These are phyloP conservation scores for Monilinia vaccinii-corymbosi DNA, from an alignment of 2,329 filamentous ascomycete species.

Conservation along the genomic window DNA sequence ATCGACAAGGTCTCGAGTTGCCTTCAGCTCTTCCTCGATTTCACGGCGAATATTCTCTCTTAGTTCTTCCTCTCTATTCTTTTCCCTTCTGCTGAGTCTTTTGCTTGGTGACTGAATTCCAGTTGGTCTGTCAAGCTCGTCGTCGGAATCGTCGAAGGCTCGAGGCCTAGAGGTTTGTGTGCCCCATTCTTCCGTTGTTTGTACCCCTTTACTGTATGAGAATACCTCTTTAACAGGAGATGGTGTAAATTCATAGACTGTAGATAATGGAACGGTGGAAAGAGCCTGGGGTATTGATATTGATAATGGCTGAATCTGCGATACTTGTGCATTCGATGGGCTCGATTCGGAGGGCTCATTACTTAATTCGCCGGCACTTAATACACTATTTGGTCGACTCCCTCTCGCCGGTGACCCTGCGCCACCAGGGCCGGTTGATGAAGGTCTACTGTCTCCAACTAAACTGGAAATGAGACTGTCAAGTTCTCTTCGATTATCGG, in stretches of 20 bases:
- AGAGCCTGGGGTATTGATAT: slow-evolving; percentile 49
- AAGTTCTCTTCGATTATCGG: slow-evolving; percentile 64
- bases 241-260: slow-evolving; percentile 72
- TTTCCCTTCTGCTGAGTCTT: slow-evolving; percentile 66
- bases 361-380: slow-evolving; percentile 74
- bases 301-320: slow-evolving; percentile 34
- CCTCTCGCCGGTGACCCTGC: slow-evolving; percentile 59
- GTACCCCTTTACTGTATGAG: slow-evolving; percentile 94
- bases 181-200: slow-evolving; percentile 71
- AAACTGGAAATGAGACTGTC: slow-evolving; percentile 80
- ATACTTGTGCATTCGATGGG: slow-evolving; percentile 35
- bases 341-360: slow-evolving; percentile 58
- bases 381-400: slow-evolving; percentile 77
- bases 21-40: slow-evolving; percentile 84
- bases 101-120: slow-evolving; percentile 56
- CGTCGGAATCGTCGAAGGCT: slow-evolving; percentile 51
- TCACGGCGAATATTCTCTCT: slow-evolving; percentile 76
- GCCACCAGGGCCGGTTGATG: slow-evolving; percentile 54
- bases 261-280: slow-evolving; percentile 62
- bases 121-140: slow-evolving; percentile 50
- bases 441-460: slow-evolving; percentile 54
- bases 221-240: slow-evolving; percentile 74
- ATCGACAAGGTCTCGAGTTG: slow-evolving; percentile 54
- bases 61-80: slow-evolving; percentile 81
- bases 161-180: slow-evolving; percentile 43